Evolutionary conservation across 805 yeast species (phyloP), one percentile per base, ranked within the genome.

Genomic region (Ogataea minuta): DNA sequence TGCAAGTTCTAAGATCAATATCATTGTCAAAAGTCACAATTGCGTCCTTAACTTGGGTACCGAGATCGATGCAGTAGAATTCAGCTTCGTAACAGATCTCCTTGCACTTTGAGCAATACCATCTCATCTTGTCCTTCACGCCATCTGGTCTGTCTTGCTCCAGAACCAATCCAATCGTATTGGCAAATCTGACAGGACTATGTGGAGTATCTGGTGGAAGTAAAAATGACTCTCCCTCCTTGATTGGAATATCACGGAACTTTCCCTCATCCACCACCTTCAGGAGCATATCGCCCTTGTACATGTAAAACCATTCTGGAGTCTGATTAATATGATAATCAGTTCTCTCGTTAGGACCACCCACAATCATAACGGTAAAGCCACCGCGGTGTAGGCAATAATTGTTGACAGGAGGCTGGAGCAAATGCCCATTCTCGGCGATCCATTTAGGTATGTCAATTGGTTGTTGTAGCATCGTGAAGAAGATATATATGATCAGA

Each of bases 251-350:
- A 49, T 87, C 95, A 49, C 68, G 76, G 64, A 90, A 88, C 41
- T 72, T 74, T 2, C 88, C 91, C 23, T 77, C 79, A 44, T 83
- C 88, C 2, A 89, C 95, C 1, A 90, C 95, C 46, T 78, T 79
- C 46, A 90, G 69, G 14, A 84, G 74, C 95, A 90, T 89, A 17
- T 71, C 68, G 2, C 97, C 97, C 61, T 86, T 86, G 59, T 83
- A 76, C 71, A 84, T 91, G 63, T 83, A 80, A 60, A 90, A 90
- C 77, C 88, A 90, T 56, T 90, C 97, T 0, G 97, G 96, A 0
- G 97, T 90, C 53, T 87, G 95, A 57, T 90, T 90, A 34, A 90
- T 77, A 56, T 90, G 97, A 59, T 87, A 90, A 59, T 90, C 97
- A 0, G 95, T 89, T 42, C 97, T 71, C 54, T 82, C 95, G 59